These are phyloP conservation scores for Globisporangium yorkense DNA, from an alignment of 352 stramenopile genomes.

Conservation along the genomic window DNA sequence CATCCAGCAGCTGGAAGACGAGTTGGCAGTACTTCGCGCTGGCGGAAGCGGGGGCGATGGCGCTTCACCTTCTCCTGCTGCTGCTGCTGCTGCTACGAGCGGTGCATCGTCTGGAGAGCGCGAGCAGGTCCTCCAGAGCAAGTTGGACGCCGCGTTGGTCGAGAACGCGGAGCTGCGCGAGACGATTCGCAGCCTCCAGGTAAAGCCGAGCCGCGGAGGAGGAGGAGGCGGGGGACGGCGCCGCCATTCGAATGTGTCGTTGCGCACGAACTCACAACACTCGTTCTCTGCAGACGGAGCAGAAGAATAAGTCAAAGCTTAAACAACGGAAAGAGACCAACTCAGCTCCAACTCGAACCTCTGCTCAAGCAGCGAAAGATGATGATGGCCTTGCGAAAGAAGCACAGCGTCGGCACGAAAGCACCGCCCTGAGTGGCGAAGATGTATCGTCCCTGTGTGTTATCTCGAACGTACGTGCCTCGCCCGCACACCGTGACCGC, in stretches of 20 bases:
- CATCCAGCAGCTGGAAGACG: slow-evolving; percentile 38
- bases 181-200: slow-evolving; percentile 57
- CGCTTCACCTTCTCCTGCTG: not conserved
- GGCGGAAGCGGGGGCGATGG: not conserved
- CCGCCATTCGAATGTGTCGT: slow-evolving; percentile 24
- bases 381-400: not conserved
- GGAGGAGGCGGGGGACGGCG: slow-evolving; percentile 5
- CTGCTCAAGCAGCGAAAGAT: not conserved
- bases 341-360: not conserved
- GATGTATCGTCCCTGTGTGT: slow-evolving; percentile 8
- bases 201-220: slow-evolving; percentile 33
- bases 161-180: slow-evolving; percentile 61
- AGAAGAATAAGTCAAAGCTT: slow-evolving; percentile 4
- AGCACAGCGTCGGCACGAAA: not conserved
- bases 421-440: not conserved
- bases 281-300: slow-evolving; percentile 14
- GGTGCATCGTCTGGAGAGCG: slow-evolving; percentile 12
- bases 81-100: not conserved
- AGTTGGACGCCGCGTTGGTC: slow-evolving; percentile 41
- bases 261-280: slow-evolving; percentile 24
- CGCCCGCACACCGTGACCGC: slow-evolving; percentile 4
- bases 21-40: slow-evolving; percentile 13
- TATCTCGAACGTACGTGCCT: slow-evolving; percentile 18
- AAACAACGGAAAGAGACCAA: slow-evolving; percentile 9
- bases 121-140: slow-evolving; percentile 26